A percentile compares a stretch with the other conserved stretches of the same genome.
These are phyloP conservation scores for Schizosaccharomyces pombe DNA, from an alignment of 805 yeast species.

Conservation along the genomic window ASM294v3 CU329670.1:2392501-2393000, in stretches of 20 bases:
- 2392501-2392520: not conserved
- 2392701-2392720: not conserved
- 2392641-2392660: not conserved
- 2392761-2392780: not conserved
- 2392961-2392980: not conserved
- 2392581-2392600: not conserved
- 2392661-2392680: conserved; percentile 3
- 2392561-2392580: not conserved
- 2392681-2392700: not conserved
- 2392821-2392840: conserved; percentile 3
- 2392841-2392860: conserved; percentile 1
- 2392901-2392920: too few relatives aligned
- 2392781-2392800: not conserved
- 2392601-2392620: not conserved
- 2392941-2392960: not conserved
- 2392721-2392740: conserved; percentile 1
- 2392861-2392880: not conserved
- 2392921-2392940: not conserved
- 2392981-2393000: not conserved
- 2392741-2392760: conserved; percentile 1
- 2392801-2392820: not conserved
- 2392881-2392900: too few relatives aligned
- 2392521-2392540: not conserved
- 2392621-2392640: conserved; percentile 1
- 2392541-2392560: not conserved